Percentiles rank a stretch among this genome's conserved stretches.
phyloP scores from a whole-genome alignment of 2,329 filamentous ascomycete species.

The Neofusicoccum parvum region DNA sequence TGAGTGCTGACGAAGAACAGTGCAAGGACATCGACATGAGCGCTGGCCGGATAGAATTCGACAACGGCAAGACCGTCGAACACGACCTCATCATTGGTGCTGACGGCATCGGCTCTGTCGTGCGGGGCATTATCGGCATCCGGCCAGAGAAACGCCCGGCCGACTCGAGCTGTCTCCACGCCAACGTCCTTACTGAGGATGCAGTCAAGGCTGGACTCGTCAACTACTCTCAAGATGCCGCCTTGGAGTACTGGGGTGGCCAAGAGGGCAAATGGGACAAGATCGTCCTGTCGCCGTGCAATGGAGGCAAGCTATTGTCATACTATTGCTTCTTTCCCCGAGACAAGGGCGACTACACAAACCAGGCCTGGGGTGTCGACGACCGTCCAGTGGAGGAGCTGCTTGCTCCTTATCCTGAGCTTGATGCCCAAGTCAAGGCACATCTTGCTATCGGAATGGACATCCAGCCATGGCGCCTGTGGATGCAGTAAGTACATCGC shows the following conservation, averaged over 20 bases:
- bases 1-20: conserved; percentile 22
- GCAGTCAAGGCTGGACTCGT: conserved; percentile 61
- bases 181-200: conserved; percentile 65
- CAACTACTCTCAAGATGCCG: conserved; percentile 63
- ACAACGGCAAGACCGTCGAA: conserved; percentile 51
- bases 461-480: conserved; percentile 67
- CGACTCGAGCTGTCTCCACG: conserved; percentile 64
- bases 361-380: conserved; percentile 30
- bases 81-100: conserved; percentile 67
- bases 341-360: conserved; percentile 56
- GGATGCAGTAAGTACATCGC: conserved; percentile 64
- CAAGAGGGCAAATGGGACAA: conserved; percentile 65
- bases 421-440: conserved; percentile 59
- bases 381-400: conserved; percentile 52
- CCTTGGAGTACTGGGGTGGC: conserved; percentile 72
- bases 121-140: conserved; percentile 66
- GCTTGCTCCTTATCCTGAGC: conserved; percentile 60
- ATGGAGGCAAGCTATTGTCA: conserved; percentile 64
- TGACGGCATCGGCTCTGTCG: conserved; percentile 68
- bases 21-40: conserved; percentile 56
- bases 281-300: conserved; percentile 71
- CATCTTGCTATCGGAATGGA: conserved; percentile 64
- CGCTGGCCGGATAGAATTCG: conserved; percentile 40
- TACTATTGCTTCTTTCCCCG: conserved; percentile 73
- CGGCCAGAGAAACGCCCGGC: conserved; percentile 61